A percentile compares a stretch with the other conserved stretches of the same genome.
phyloP scores from a whole-genome alignment of 768 basidiomycete genomes.

The Leccinum truebloodii region DNA sequence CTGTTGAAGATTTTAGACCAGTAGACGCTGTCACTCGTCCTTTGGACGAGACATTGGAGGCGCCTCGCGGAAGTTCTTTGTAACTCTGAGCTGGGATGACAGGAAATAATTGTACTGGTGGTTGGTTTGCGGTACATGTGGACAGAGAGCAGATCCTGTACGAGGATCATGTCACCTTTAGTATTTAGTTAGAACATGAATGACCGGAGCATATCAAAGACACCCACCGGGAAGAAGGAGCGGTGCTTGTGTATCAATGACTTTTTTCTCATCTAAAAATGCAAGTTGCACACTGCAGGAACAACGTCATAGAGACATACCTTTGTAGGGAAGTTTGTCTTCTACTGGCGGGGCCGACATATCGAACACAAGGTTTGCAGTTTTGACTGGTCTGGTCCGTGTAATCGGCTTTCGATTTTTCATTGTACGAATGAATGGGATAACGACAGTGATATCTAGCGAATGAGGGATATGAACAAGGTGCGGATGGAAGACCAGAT shows the following conservation, averaged over 20 bases:
- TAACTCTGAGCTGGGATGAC: constrained; percentile 29
- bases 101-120: constrained; percentile 30
- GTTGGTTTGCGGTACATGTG: constrained; percentile 47
- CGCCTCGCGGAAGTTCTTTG: constrained; percentile 31
- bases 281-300: neutral
- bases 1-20: constrained; percentile 32
- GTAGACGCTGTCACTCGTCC: constrained; percentile 36
- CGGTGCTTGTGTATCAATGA: constrained; percentile 55
- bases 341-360: neutral
- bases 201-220: neutral
- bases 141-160: constrained; percentile 51
- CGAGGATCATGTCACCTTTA: constrained; percentile 23
- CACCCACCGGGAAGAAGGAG: constrained; percentile 38
- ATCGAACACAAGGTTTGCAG: neutral
- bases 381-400: constrained; percentile 17
- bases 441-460: constrained; percentile 56
- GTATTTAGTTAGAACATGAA: neutral
- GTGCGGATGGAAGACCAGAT: constrained; percentile 27
- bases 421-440: constrained; percentile 52
- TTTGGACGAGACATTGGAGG: constrained; percentile 29
- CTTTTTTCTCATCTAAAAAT: constrained; percentile 25
- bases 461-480: constrained; percentile 3
- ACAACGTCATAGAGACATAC: constrained; percentile 7
- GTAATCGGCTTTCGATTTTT: constrained; percentile 28
- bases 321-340: constrained; percentile 14